A percentile compares a stretch with the other conserved stretches of the same genome.
phyloP scores from a whole-genome alignment of 2,329 filamentous ascomycete genomes.

The Malbranchea zuffiana region DNA sequence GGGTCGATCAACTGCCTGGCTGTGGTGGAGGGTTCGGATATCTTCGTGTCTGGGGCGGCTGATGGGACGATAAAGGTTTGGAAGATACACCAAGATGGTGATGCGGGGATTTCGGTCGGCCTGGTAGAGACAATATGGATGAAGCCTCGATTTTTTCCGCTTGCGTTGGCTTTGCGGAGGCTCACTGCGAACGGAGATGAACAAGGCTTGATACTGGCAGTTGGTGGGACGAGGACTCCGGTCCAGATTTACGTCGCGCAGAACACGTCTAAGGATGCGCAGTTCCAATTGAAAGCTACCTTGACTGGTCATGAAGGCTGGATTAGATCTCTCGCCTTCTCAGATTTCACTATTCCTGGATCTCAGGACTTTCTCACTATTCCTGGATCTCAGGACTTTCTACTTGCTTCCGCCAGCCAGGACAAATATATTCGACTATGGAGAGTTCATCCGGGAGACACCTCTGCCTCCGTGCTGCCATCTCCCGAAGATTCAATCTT shows the following conservation, averaged over 20 bases:
- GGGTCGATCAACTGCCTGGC: conserved; percentile 59
- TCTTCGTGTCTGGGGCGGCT: conserved; percentile 51
- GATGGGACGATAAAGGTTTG: conserved; percentile 57
- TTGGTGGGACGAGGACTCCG: conserved; percentile 72
- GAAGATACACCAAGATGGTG: conserved; percentile 42
- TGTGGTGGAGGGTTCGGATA: conserved; percentile 32
- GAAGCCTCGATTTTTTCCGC: conserved; percentile 68
- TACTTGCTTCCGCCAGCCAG: conserved; percentile 88
- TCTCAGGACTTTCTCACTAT: conserved; percentile 60
- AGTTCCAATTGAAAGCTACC: conserved; percentile 63
- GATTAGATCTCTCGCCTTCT: conserved; percentile 78
- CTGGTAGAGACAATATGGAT: conserved; percentile 61
- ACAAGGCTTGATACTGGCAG: conserved; percentile 53
- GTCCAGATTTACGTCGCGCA: conserved; percentile 67
- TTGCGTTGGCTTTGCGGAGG: conserved; percentile 58
- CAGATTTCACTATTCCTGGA: conserved; percentile 27
- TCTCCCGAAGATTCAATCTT: conserved; percentile 29
- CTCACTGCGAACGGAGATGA: conserved; percentile 41
- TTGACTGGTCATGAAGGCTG: conserved; percentile 88
- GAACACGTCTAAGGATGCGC: conserved; percentile 24
- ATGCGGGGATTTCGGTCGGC: conserved; percentile 27
- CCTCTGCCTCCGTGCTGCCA: conserved; percentile 43
- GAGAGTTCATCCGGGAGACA: conserved; percentile 64
- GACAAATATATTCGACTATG: conserved; percentile 95
- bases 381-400: conserved; percentile 49